Evolutionary conservation across 2,329 filamentous ascomycete species (phyloP).

Genomic region (Zasmidium cellare): DNA sequence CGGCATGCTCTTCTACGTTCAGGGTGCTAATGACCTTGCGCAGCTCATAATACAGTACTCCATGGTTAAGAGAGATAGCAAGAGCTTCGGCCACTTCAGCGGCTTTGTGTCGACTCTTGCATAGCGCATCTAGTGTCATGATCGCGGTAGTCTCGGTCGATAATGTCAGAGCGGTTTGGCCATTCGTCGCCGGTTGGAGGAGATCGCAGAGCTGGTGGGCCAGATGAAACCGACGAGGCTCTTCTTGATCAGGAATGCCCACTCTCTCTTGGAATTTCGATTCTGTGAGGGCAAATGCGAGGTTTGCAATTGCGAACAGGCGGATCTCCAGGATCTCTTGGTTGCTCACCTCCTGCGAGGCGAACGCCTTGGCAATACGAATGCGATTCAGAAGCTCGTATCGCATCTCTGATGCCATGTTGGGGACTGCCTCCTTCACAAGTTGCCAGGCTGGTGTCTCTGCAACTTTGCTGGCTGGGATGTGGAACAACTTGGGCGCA

Average conservation of each 20-base stretch:
- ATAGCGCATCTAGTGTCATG: constrained; percentile 79
- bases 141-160: constrained; percentile 82
- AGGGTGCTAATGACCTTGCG: constrained; percentile 87
- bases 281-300: constrained; percentile 87
- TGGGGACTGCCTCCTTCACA: constrained; percentile 45
- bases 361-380: constrained; percentile 78
- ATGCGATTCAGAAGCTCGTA: constrained; percentile 86
- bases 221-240: constrained; percentile 83
- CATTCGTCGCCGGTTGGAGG: constrained; percentile 77
- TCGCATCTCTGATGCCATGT: constrained; percentile 69
- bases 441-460: constrained; percentile 44
- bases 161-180: constrained; percentile 66
- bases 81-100: constrained; percentile 86
- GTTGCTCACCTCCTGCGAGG: constrained; percentile 63
- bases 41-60: constrained; percentile 88
- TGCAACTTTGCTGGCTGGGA: constrained; percentile 55
- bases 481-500: constrained; percentile 59
- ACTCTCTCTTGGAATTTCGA: constrained; percentile 81
- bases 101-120: constrained; percentile 73
- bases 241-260: constrained; percentile 82
- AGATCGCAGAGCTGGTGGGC: constrained; percentile 91
- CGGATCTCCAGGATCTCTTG: constrained; percentile 74
- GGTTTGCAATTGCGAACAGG: constrained; percentile 82
- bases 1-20: constrained; percentile 58
- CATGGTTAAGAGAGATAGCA: constrained; percentile 94